phyloP scores from a whole-genome alignment of 2,329 filamentous ascomycete species.

The Stagonosporopsis rhizophila region DNA sequence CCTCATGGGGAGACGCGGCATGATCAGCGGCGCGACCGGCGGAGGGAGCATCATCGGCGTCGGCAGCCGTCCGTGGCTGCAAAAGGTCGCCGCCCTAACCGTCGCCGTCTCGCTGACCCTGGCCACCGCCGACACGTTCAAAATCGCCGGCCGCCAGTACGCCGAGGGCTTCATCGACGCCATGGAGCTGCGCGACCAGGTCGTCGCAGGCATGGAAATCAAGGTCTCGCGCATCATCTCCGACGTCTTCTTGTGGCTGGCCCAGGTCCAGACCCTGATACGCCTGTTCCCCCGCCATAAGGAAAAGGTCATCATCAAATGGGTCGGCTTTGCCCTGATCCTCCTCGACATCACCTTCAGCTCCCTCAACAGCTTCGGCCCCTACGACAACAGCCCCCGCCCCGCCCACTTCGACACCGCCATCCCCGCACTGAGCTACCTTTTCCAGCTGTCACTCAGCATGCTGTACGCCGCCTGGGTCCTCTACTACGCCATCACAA shows the following conservation, averaged over 20 bases:
- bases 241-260: conserved; percentile 95
- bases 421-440: conserved; percentile 87
- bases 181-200: conserved; percentile 73
- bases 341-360: conserved; percentile 89
- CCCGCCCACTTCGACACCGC: conserved; percentile 85
- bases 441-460: conserved; percentile 87
- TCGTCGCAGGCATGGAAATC: conserved; percentile 84
- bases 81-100: conserved; percentile 70
- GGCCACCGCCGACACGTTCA: conserved; percentile 89
- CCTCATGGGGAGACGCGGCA: conserved; percentile 79
- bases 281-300: conserved; percentile 94
- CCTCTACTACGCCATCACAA: conserved; percentile 90
- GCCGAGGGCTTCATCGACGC: conserved; percentile 80
- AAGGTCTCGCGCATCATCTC: conserved; percentile 92
- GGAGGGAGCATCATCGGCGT: conserved; percentile 75
- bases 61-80: conserved; percentile 90
- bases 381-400: conserved; percentile 61
- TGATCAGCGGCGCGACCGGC: conserved; percentile 77
- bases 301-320: conserved; percentile 98
- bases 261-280: conserved; percentile 95
- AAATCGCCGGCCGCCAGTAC: conserved; percentile 84
- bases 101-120: conserved; percentile 87
- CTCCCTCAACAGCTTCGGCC: conserved; percentile 84
- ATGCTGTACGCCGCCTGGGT: conserved; percentile 93
- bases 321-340: conserved; percentile 94